A percentile compares a stretch with the other conserved stretches of the same genome.
Evolutionary conservation across 2,329 filamentous ascomycete genomes (phyloP).

Genomic region (Harringtonia lauricola): DNA sequence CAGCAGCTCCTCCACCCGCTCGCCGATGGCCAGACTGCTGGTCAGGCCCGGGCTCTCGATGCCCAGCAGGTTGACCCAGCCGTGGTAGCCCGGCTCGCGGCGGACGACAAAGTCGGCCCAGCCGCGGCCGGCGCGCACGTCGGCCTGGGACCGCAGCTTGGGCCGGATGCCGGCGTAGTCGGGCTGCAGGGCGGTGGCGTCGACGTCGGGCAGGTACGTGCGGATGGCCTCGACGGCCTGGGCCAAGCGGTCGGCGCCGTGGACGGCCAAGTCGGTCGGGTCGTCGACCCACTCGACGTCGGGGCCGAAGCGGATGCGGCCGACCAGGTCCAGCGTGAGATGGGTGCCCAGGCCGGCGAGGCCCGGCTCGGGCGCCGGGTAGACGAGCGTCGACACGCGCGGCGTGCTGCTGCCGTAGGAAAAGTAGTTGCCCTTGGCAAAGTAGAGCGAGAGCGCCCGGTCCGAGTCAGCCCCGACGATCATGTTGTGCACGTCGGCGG

Average conservation of each 20-base stretch:
- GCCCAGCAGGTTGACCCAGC: constrained; percentile 82
- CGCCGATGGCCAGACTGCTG: constrained; percentile 73
- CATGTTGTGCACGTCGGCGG: constrained; percentile 71
- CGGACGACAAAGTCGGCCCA: constrained; percentile 80
- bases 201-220: constrained; percentile 66
- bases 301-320: constrained; percentile 80
- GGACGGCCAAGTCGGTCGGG: constrained; percentile 60
- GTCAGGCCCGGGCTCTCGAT: constrained; percentile 93
- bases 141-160: constrained; percentile 55
- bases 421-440: constrained; percentile 94
- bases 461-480: constrained; percentile 36
- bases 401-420: constrained; percentile 61
- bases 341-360: constrained; percentile 84
- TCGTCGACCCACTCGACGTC: constrained; percentile 87
- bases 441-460: constrained; percentile 46
- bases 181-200: constrained; percentile 52
- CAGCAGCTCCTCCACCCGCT: constrained; percentile 51
- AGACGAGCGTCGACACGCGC: constrained; percentile 61
- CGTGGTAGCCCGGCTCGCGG: constrained; percentile 64
- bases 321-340: constrained; percentile 78
- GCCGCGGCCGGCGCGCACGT: constrained; percentile 36
- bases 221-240: constrained; percentile 65
- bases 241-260: constrained; percentile 42
- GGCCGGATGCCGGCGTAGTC: constrained; percentile 92
- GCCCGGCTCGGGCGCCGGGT: constrained; percentile 76